Evolutionary conservation across 2,329 filamentous ascomycete species (phyloP).

Genomic region (Bipolaris cookei): DNA sequence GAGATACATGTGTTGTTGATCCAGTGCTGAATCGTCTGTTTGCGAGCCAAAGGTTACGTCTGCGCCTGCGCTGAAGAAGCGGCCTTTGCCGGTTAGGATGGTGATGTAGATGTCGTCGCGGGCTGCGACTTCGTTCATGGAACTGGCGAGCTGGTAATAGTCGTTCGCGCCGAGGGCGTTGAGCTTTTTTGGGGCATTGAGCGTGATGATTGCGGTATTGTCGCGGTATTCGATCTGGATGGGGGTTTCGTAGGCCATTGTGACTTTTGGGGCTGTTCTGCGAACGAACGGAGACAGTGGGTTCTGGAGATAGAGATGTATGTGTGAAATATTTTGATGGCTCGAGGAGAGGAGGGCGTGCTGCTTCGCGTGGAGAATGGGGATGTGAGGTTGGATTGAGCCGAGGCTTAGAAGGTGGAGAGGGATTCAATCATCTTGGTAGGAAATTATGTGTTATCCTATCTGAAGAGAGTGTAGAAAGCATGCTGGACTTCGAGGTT

Average conservation of each 20-base stretch:
- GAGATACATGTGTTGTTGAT: slow-evolving; percentile 65
- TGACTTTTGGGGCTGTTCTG: neutral
- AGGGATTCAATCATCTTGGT: slow-evolving; percentile 1
- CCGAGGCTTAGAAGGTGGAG: slow-evolving; percentile 35
- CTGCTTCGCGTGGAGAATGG: neutral
- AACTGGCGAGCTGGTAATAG: slow-evolving; percentile 78
- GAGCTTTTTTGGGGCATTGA: slow-evolving; percentile 85
- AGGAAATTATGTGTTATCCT: neutral
- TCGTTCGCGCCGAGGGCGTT: slow-evolving; percentile 75
- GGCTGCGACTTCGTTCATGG: slow-evolving; percentile 77
- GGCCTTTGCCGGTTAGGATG: slow-evolving; percentile 79
- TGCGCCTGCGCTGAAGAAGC: slow-evolving; percentile 88
- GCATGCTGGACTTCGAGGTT: neutral
- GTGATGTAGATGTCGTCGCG: slow-evolving; percentile 85
- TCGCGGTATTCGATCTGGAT: slow-evolving; percentile 69
- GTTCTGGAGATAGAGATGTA: neutral
- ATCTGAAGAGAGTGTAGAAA: neutral
- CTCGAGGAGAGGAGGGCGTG: too few species aligned
- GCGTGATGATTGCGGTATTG: slow-evolving; percentile 81
- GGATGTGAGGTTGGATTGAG: slow-evolving; percentile 7
- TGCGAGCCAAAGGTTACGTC: slow-evolving; percentile 69
- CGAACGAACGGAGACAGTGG: neutral
- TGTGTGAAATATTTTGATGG: too few species aligned
- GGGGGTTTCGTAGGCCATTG: slow-evolving; percentile 52
- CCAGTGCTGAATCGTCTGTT: slow-evolving; percentile 41